phyloP scores from a whole-genome alignment of 1,139 yeast genomes.

The Geotrichum europaeum region DNA sequence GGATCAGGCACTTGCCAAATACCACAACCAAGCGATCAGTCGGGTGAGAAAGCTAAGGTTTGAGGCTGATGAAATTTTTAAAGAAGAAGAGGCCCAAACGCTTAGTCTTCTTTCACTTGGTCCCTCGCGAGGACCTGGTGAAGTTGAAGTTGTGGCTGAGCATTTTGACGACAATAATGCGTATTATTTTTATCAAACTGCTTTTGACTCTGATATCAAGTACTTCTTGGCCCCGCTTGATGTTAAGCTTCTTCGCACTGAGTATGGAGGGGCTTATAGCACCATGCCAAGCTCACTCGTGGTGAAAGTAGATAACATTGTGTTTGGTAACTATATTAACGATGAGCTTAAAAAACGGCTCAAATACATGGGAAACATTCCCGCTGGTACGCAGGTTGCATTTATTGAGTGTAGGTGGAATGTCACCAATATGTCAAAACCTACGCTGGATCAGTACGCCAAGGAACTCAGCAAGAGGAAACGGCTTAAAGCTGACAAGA shows the following conservation, averaged over 20 bases:
- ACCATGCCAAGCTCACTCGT: conserved; percentile 61
- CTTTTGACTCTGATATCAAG: conserved; percentile 57
- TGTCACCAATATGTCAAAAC: not conserved
- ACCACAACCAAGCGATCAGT: conserved; percentile 8
- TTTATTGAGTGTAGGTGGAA: conserved; percentile 86
- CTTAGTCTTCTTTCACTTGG: not conserved
- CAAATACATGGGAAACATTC: conserved; percentile 76
- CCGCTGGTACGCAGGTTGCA: conserved; percentile 78
- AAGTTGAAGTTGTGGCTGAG: not conserved
- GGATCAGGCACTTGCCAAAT: conserved; percentile 6
- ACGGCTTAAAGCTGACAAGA: conserved; percentile 47
- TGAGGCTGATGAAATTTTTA: conserved; percentile 3
- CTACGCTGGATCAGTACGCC: conserved; percentile 37
- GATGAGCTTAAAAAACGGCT: conserved; percentile 52
- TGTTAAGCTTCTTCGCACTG: conserved; percentile 58
- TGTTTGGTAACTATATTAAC: conserved; percentile 52
- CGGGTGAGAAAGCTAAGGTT: not conserved
- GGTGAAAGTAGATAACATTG: conserved; percentile 63
- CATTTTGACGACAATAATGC: conserved; percentile 37
- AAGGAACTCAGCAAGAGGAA: conserved; percentile 59
- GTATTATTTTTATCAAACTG: conserved; percentile 65
- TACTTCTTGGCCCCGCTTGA: conserved; percentile 76
- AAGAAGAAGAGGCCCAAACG: conserved; percentile 1
- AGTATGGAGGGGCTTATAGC: conserved; percentile 52
- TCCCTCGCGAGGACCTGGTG: not conserved